Conservation (phyloP, 2,329 filamentous ascomycete genomes). For the Verticillium alfalfae region DNA sequence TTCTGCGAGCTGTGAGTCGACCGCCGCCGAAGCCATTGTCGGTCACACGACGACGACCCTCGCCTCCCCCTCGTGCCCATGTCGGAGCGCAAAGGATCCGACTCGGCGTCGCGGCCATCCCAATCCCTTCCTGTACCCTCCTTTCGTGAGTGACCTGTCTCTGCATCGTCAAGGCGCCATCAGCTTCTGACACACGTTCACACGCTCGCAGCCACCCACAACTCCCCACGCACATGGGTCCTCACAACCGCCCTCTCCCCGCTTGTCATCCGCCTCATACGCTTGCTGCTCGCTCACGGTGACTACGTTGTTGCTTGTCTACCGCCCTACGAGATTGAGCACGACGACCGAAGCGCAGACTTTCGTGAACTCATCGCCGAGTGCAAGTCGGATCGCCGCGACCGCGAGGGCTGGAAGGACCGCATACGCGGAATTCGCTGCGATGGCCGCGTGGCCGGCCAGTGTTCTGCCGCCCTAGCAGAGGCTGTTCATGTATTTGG, state of each 20-base stretch:
- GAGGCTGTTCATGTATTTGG: constrained; percentile 82
- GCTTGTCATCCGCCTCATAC: constrained; percentile 74
- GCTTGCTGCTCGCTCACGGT: constrained; percentile 79
- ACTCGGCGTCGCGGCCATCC: constrained; percentile 7
- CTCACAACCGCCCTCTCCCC: constrained; percentile 83
- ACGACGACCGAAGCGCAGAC: constrained; percentile 69
- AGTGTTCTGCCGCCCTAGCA: constrained; percentile 81
- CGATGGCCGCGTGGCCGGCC: constrained; percentile 56
- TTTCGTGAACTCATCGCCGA: constrained; percentile 75
- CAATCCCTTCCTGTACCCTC: constrained; percentile 40
- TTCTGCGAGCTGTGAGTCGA: background rate
- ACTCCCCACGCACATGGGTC: constrained; percentile 85
- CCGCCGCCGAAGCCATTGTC: background rate
- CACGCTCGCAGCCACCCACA: constrained; percentile 50
- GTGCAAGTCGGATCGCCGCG: constrained; percentile 56
- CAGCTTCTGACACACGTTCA: constrained; percentile 18
- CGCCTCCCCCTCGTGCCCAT: constrained; percentile 6
- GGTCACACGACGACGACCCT: background rate
- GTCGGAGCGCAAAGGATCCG: constrained; percentile 10
- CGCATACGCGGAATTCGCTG: constrained; percentile 63
- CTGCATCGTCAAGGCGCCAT: constrained; percentile 2
- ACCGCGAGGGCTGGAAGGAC: constrained; percentile 74
- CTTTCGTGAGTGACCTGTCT: constrained; percentile 37
- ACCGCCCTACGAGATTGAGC: constrained; percentile 70
- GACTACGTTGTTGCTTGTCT: constrained; percentile 86